These are phyloP conservation scores for Aciculosporium take DNA, from an alignment of 2,329 filamentous ascomycete genomes.

Conservation along the genomic window DNA sequence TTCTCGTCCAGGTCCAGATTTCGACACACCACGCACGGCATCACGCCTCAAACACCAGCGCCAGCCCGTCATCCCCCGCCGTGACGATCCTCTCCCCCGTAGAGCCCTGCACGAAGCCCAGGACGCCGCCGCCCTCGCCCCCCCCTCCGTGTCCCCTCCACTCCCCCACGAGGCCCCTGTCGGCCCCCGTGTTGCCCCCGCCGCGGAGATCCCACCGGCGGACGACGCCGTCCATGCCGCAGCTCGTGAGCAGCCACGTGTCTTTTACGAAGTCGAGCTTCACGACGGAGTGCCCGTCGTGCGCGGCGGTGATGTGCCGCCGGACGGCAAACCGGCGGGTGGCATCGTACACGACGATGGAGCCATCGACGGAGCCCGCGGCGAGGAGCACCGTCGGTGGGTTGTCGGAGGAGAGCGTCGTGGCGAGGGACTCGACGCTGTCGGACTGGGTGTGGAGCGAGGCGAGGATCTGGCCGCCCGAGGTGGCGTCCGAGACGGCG, in stretches of 20 bases:
- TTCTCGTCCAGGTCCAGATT: background rate
- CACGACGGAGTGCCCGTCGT: constrained; percentile 80
- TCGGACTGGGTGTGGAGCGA: constrained; percentile 63
- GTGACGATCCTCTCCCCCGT: constrained; percentile 66
- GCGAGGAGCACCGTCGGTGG: constrained; percentile 43
- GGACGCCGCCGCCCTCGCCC: constrained; percentile 73
- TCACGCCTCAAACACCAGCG: constrained; percentile 51
- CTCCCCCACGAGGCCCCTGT: constrained; percentile 59
- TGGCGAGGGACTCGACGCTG: constrained; percentile 63
- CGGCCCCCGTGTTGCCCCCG: constrained; percentile 28
- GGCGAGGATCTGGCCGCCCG: constrained; percentile 56
- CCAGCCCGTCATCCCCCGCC: constrained; percentile 72
- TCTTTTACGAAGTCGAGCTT: constrained; percentile 73
- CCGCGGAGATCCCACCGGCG: constrained; percentile 70
- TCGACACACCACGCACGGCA: background rate
- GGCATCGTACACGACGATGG: constrained; percentile 75
- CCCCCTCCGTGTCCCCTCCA: constrained; percentile 83
- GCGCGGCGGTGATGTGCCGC: constrained; percentile 65
- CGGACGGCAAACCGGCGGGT: constrained; percentile 78
- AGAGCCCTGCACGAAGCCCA: constrained; percentile 78
- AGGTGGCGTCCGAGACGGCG: constrained; percentile 20
- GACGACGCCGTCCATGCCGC: constrained; percentile 84
- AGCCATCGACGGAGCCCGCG: constrained; percentile 57
- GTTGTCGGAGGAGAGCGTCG: constrained; percentile 27
- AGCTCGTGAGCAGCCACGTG: constrained; percentile 64